Evolutionary conservation across 805 yeast species (phyloP).

Genomic region (Naumovozyma castellii): DNA sequence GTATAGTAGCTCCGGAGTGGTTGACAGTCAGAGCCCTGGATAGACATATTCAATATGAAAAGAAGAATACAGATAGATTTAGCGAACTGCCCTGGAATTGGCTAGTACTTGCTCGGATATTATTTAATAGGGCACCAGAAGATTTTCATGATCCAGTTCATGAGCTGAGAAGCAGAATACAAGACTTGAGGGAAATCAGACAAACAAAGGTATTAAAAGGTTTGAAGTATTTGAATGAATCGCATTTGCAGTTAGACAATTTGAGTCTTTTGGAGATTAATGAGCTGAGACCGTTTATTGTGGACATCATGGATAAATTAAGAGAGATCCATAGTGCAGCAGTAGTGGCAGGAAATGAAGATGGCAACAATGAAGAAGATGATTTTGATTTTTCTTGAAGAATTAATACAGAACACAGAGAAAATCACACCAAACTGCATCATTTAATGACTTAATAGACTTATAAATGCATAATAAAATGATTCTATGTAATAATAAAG

Average conservation of each 20-base stretch:
- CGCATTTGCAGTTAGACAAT: constrained; percentile 75
- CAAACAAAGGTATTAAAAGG: constrained; percentile 76
- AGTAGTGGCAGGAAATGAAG: constrained; percentile 1
- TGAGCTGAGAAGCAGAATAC: constrained; percentile 57
- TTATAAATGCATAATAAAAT: background rate
- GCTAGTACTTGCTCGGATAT: constrained; percentile 68
- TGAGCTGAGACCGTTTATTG: constrained; percentile 75
- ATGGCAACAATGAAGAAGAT: constrained; percentile 3
- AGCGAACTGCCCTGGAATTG: constrained; percentile 77
- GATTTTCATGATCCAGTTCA: constrained; percentile 70
- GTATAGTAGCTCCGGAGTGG: constrained; percentile 83
- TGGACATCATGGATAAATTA: constrained; percentile 71
- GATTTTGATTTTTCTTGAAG: constrained; percentile 4
- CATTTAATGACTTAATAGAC: background rate
- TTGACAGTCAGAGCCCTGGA: constrained; percentile 46
- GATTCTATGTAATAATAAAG: background rate
- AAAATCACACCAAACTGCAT: background rate
- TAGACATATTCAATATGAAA: constrained; percentile 57
- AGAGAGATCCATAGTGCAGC: constrained; percentile 36
- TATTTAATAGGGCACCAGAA: constrained; percentile 61
- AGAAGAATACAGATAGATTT: constrained; percentile 47
- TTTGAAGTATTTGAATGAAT: constrained; percentile 64
- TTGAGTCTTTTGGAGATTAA: constrained; percentile 77
- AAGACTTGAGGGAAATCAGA: constrained; percentile 78
- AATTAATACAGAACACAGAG: background rate